A percentile compares a stretch with the other conserved stretches of the same genome.
phyloP scores from a whole-genome alignment of 2,329 filamentous ascomycete species.

The Talaromyces albobiverticillius region DNA sequence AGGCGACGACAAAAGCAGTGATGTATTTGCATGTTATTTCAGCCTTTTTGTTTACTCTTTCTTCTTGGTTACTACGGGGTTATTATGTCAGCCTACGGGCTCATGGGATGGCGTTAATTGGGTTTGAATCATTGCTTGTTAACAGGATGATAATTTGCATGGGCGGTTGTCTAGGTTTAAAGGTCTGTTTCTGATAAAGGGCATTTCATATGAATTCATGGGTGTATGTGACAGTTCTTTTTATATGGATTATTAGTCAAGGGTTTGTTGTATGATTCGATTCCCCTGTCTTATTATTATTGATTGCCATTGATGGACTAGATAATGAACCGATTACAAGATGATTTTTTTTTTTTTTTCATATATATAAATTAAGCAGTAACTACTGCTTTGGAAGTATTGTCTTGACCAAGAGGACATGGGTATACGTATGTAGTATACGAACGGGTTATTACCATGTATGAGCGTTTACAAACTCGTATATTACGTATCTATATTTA shows the following conservation, averaged over 20 bases:
- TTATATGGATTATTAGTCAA: no score
- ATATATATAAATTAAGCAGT: not conserved
- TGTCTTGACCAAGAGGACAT: no score
- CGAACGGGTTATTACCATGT: no score
- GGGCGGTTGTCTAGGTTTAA: slow-evolving; percentile 1
- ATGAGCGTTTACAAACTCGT: no score
- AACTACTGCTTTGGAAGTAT: no score
- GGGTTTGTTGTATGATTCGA: not conserved
- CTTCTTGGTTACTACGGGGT: slow-evolving; percentile 1
- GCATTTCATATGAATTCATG: slow-evolving; percentile 7
- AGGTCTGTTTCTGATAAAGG: slow-evolving; percentile 6
- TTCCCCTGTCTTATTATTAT: not conserved
- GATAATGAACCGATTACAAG: not conserved
- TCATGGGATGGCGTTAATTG: slow-evolving; percentile 12
- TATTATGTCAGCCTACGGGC: slow-evolving; percentile 8
- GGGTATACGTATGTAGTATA: no score
- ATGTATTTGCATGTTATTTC: not conserved
- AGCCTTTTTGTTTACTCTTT: slow-evolving; percentile 2
- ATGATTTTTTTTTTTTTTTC: not conserved
- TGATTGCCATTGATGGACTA: not conserved
- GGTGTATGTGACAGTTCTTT: not conserved
- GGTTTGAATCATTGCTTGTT: not conserved
- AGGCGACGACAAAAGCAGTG: slow-evolving; percentile 1
- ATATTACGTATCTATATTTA: no score
- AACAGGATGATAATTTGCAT: slow-evolving; percentile 11